Evolutionary conservation across 805 yeast genomes (phyloP).

Genomic region (Saccharomycopsis microspora): DNA sequence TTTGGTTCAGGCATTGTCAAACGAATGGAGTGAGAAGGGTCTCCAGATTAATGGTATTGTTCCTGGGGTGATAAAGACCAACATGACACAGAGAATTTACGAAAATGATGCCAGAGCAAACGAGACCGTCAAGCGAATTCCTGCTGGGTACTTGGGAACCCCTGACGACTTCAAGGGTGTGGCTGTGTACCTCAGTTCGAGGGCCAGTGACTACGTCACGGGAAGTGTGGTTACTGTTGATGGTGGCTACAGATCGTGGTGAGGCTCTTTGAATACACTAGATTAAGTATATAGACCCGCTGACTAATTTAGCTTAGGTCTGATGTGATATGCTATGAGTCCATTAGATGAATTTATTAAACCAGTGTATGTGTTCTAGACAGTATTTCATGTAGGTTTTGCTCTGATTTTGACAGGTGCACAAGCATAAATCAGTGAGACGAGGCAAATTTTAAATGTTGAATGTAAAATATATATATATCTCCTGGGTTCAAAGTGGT

Average conservation of each 20-base stretch:
- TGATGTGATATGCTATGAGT: no score
- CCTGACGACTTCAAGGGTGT: constrained; percentile 34
- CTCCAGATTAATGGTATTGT: constrained; percentile 37
- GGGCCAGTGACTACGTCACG: constrained; percentile 37
- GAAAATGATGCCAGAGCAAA: constrained; percentile 21
- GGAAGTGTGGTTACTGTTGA: constrained; percentile 43
- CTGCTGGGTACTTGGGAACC: constrained; percentile 35
- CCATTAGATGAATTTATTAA: no score
- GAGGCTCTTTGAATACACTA: background rate
- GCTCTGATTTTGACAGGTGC: no score
- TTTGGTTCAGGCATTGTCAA: constrained; percentile 28
- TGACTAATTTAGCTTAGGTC: no score
- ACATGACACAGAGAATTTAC: constrained; percentile 27
- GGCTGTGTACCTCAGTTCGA: constrained; percentile 33
- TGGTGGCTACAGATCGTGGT: constrained; percentile 31
- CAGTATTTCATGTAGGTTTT: no score
- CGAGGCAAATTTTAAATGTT: no score
- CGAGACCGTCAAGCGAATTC: constrained; percentile 27
- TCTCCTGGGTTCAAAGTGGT: no score
- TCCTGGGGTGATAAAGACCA: constrained; percentile 39
- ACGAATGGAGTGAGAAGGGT: constrained; percentile 35
- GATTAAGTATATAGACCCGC: no score
- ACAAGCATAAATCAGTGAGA: no score
- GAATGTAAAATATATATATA: no score
- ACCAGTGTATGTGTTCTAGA: no score